Conservation (phyloP, 306 rosid species). For the Trichosanthes cucumerina region DNA sequence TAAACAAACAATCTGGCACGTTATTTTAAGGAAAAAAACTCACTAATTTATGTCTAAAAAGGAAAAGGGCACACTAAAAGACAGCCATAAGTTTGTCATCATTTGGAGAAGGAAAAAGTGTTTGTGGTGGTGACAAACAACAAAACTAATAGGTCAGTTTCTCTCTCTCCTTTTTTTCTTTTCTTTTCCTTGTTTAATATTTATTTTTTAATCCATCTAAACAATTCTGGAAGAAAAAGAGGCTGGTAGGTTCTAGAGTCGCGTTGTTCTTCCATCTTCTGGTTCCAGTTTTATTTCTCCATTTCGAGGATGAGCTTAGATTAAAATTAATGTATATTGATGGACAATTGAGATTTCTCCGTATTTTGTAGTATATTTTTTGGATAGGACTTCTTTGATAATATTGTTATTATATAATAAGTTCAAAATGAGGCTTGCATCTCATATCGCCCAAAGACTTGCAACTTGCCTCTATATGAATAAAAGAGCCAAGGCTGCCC, state of each 20-base stretch:
- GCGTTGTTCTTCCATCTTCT: background rate
- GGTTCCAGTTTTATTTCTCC: background rate
- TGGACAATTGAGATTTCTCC: background rate
- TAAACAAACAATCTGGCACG: background rate
- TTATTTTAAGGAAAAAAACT: background rate
- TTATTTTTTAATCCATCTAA: background rate
- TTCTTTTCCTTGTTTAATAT: background rate
- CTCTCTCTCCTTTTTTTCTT: background rate
- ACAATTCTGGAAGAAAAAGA: background rate
- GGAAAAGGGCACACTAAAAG: background rate
- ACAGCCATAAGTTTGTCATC: background rate
- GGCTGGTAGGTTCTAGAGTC: background rate
- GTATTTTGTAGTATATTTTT: background rate
- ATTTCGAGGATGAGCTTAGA: background rate
- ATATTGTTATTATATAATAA: background rate
- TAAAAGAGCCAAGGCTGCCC: background rate
- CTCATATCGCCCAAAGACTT: background rate
- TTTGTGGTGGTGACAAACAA: background rate
- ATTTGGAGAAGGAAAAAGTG: background rate
- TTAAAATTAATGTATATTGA: background rate
- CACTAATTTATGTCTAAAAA: background rate
- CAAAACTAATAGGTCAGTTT: background rate
- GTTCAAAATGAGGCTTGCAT: background rate
- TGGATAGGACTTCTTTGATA: too few relatives aligned
- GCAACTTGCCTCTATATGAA: background rate